These are phyloP conservation scores for Aspergillus sp. DNA, from an alignment of 2,329 filamentous ascomycete genomes.

Conservation along the genomic window DNA sequence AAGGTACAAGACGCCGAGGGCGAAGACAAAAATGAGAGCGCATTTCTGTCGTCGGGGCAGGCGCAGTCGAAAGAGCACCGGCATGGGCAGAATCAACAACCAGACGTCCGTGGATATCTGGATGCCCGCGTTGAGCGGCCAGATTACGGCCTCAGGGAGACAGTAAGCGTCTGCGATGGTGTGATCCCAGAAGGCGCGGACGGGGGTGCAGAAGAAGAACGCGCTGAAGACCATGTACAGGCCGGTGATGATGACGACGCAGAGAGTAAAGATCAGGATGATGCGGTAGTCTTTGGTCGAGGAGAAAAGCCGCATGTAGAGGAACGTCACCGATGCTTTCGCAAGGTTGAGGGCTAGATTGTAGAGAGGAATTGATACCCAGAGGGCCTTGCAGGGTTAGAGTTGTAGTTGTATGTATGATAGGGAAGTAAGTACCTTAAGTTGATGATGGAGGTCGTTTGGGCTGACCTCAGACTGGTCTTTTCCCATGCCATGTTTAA, in stretches of 20 bases:
- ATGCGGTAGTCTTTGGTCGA: slow-evolving; percentile 15
- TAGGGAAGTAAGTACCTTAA: slow-evolving; percentile 19
- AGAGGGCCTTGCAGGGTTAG: slow-evolving; percentile 22
- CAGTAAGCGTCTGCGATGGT: slow-evolving; percentile 11
- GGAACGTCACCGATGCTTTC: slow-evolving; percentile 31
- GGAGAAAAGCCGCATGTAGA: slow-evolving; percentile 32
- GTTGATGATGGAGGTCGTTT: slow-evolving; percentile 10
- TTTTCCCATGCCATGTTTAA: slow-evolving; percentile 22
- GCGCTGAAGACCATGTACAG: slow-evolving; percentile 28
- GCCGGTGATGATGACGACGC: slow-evolving; percentile 18
- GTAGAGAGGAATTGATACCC: slow-evolving; percentile 34
- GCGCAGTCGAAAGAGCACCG: slow-evolving; percentile 18
- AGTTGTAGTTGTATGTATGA: background rate
- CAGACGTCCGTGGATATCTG: slow-evolving; percentile 26
- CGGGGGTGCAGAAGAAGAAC: slow-evolving; percentile 26
- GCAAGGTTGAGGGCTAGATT: slow-evolving; percentile 30
- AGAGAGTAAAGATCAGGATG: slow-evolving; percentile 15
- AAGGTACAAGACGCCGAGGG: slow-evolving; percentile 28
- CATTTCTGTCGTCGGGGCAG: slow-evolving; percentile 21
- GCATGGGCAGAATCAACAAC: slow-evolving; percentile 27
- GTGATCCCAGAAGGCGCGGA: slow-evolving; percentile 23
- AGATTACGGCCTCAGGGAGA: slow-evolving; percentile 18
- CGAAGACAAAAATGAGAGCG: slow-evolving; percentile 26
- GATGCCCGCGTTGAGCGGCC: slow-evolving; percentile 28
- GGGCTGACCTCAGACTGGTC: slow-evolving; percentile 1